A percentile compares a stretch with the other conserved stretches of the same genome.
Conservation (phyloP, 2,329 filamentous ascomycete genomes). For the Rasamsonia emersonii region DNA sequence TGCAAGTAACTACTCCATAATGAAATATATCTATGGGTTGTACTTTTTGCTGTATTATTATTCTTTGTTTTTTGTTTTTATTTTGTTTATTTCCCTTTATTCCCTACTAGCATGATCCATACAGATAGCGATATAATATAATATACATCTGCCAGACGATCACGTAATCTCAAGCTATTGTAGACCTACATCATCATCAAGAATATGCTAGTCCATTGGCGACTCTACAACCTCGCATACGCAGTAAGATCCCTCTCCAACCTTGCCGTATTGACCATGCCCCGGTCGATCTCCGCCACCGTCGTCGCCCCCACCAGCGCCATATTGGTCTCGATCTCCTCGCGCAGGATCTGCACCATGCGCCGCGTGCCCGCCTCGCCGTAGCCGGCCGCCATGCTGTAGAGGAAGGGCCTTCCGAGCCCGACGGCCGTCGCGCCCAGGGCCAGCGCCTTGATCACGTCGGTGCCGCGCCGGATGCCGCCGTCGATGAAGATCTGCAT, state of each 20-base stretch:
- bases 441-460: constrained; percentile 59
- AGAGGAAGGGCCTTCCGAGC: constrained; percentile 54
- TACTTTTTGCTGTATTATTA: too few species aligned
- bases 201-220: too few species aligned
- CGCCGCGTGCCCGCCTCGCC: constrained; percentile 50
- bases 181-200: too few species aligned
- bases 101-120: too few species aligned
- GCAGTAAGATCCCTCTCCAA: constrained; percentile 23
- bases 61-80: too few species aligned
- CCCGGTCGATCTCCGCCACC: constrained; percentile 18
- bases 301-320: constrained; percentile 22
- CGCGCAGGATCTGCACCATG: constrained; percentile 22
- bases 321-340: constrained; percentile 29
- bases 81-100: too few species aligned
- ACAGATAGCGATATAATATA: too few species aligned
- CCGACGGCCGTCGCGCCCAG: constrained; percentile 57
- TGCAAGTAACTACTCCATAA: too few species aligned
- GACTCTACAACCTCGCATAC: constrained; percentile 19
- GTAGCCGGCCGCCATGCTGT: constrained; percentile 47
- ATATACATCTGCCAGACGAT: too few species aligned
- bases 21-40: too few species aligned
- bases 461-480: constrained; percentile 56
- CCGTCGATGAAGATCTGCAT: constrained; percentile 59
- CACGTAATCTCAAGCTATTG: too few species aligned
- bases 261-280: constrained; percentile 23